A percentile compares a stretch with the other conserved stretches of the same genome.
phyloP scores from a whole-genome alignment of 2,329 filamentous ascomycete species.

The Sclerotinia sclerotiorum region DNA sequence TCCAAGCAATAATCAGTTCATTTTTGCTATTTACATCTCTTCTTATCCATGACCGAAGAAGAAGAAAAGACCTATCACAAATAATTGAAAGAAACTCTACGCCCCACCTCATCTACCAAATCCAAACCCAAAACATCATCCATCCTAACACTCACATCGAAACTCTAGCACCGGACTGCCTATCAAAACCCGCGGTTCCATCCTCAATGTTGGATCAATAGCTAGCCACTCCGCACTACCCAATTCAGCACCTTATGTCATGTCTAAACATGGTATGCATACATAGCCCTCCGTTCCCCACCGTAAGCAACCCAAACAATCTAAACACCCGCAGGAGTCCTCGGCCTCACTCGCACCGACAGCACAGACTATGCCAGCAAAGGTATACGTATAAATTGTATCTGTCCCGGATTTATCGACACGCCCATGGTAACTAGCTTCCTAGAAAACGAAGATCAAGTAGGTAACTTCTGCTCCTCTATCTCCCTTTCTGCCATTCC shows the following conservation, averaged over 20 bases:
- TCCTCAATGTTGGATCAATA: constrained; percentile 34
- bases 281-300: neutral
- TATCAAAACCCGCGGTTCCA: constrained; percentile 37
- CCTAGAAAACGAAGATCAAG: constrained; percentile 11
- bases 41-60: neutral
- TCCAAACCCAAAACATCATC: too few species aligned
- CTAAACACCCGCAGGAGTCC: constrained; percentile 30
- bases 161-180: constrained; percentile 32
- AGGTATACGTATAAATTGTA: constrained; percentile 32
- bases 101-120: neutral
- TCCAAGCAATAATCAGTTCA: too few species aligned
- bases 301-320: neutral
- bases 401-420: constrained; percentile 34
- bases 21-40: too few species aligned
- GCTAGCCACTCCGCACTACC: constrained; percentile 23
- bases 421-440: constrained; percentile 26
- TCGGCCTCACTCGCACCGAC: constrained; percentile 39
- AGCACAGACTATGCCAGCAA: constrained; percentile 37
- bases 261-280: constrained; percentile 29
- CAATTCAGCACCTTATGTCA: constrained; percentile 26
- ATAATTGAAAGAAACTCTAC: too few species aligned
- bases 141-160: neutral
- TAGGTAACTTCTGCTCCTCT: constrained; percentile 12
- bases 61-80: neutral
- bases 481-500: neutral